A percentile compares a stretch with the other conserved stretches of the same genome.
Conservation (phyloP, 2,329 filamentous ascomycete genomes). For the Paracorniculantispora psalliotae region DNA sequence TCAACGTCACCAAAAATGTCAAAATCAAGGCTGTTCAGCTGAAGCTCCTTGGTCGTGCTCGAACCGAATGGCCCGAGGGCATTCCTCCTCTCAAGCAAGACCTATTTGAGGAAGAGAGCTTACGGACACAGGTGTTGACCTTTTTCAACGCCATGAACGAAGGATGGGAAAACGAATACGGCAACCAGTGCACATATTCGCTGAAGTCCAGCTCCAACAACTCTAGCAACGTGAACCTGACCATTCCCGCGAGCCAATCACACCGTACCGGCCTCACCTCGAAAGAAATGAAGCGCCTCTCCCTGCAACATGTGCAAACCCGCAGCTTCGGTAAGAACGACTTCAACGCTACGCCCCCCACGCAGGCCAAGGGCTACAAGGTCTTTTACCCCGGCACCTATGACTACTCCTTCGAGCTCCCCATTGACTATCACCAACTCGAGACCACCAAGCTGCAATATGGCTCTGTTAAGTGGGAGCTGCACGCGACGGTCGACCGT, state of each 20-base stretch:
- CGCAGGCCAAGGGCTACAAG: conserved; percentile 69
- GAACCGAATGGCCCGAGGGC: conserved; percentile 94
- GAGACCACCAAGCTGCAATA: conserved; percentile 86
- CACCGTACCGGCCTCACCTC: conserved; percentile 28
- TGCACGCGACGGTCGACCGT: conserved; percentile 80
- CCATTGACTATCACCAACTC: conserved; percentile 80
- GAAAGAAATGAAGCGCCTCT: conserved; percentile 61
- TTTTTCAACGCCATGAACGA: conserved; percentile 81
- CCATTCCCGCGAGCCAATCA: conserved; percentile 20
- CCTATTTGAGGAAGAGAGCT: conserved; percentile 74
- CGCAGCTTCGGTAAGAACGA: conserved; percentile 83
- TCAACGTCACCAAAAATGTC: conserved; percentile 80
- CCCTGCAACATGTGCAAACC: conserved; percentile 74
- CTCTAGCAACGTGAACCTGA: conserved; percentile 29
- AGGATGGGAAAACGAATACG: conserved; percentile 55
- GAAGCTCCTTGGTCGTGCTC: conserved; percentile 77
- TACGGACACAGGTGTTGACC: conserved; percentile 82
- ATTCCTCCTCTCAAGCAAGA: conserved; percentile 85
- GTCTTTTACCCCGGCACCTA: conserved; percentile 71
- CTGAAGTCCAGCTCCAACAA: conserved; percentile 37
- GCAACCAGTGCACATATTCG: conserved; percentile 56
- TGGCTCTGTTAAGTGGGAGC: conserved; percentile 80
- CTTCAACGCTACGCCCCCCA: conserved; percentile 54
- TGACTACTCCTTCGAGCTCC: conserved; percentile 75
- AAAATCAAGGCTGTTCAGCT: conserved; percentile 91